Base-by-base conservation (phyloP, 1,139 yeast species). In the Debaryomycetaceae sp. region DNA sequence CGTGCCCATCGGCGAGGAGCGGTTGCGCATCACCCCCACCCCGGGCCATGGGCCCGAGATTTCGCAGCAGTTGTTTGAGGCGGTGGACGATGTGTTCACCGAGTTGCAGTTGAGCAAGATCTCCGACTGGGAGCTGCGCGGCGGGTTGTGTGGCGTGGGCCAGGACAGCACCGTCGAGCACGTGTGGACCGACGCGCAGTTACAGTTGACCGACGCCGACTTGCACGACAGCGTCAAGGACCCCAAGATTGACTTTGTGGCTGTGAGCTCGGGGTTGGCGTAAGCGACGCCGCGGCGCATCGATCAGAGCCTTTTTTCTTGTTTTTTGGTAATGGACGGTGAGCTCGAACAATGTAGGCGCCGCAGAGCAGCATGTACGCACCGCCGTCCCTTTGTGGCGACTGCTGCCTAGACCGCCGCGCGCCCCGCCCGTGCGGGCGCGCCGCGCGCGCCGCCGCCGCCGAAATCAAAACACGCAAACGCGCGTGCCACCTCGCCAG, bases 1-100 rank as follows among this genome's bases (percentile, higher is more conserved):
- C 17, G 98, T 91, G 36, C 83, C 96, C 23, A 81, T 85, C 50
- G 98, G 98, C 39, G 81, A 88, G 44, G 99, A 91, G 65, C 79
- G 98, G 56, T 75, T 91, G 53, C 79, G 99, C 63, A 81, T 91
- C 52, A 91, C 98, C 13, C 97, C 99, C 33, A 89, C 98, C 25
- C 99, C 99, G 25, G 97, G 96, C 34, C 99, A 91, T 58, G 75
- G 78, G 19, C 70, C 78, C 36, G 83, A 81, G 40, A 70, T 85
- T 35, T 73, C 91, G 37, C 85, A 88, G 53, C 73, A 78, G 43
- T 72, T 91, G 47, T 71, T 91, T 38, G 72, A 63, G 10, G 89
- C 96, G 5, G 67, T 93, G 31, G 95, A 86, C 47, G 72, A 76
- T 31, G 88, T 89, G 17, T 91, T 91, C 65, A 68, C 66, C 29